Conservation (phyloP, 1,284 basidiomycete species). For the Ustilago vetiveriae region DNA sequence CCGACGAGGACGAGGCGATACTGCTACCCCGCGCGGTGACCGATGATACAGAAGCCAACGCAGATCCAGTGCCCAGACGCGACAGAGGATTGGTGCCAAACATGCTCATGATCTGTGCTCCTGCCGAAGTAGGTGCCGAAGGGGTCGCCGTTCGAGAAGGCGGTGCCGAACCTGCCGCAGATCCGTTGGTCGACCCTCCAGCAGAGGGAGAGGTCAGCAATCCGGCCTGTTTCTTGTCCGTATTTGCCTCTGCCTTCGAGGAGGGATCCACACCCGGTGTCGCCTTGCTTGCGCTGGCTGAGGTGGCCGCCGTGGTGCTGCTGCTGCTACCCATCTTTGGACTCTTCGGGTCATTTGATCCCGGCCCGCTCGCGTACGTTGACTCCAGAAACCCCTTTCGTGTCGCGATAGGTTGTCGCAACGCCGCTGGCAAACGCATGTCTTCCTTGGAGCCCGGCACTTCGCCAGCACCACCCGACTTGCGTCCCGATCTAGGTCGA, state of each 20-base stretch:
- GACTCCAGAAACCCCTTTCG: slow-evolving; percentile 18
- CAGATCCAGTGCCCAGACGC: slow-evolving; percentile 45
- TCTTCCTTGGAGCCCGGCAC: slow-evolving; percentile 3
- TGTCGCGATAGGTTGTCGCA: slow-evolving; percentile 23
- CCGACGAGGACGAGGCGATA: slow-evolving; percentile 29
- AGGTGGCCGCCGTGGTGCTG: not conserved
- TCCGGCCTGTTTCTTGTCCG: slow-evolving; percentile 11
- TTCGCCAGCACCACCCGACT: slow-evolving; percentile 13
- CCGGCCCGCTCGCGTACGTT: not conserved
- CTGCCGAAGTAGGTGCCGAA: slow-evolving; percentile 34
- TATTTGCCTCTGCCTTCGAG: not conserved
- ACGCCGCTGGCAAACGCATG: slow-evolving; percentile 25
- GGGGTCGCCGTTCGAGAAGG: slow-evolving; percentile 39
- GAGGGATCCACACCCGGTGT: not conserved
- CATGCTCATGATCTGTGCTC: slow-evolving; percentile 56
- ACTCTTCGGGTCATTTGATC: slow-evolving; percentile 1
- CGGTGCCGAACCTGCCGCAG: slow-evolving; percentile 29
- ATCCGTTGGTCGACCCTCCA: slow-evolving; percentile 15
- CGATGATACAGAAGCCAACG: slow-evolving; percentile 48
- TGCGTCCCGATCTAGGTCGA: slow-evolving; percentile 27
- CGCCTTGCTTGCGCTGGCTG: no score
- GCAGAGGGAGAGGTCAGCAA: slow-evolving; percentile 7
- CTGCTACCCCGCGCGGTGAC: slow-evolving; percentile 49
- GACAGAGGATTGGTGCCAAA: slow-evolving; percentile 56
- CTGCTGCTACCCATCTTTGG: not conserved